phyloP scores from a whole-genome alignment of 116 monocot species.

The Cymodocea nodosa region DNA sequence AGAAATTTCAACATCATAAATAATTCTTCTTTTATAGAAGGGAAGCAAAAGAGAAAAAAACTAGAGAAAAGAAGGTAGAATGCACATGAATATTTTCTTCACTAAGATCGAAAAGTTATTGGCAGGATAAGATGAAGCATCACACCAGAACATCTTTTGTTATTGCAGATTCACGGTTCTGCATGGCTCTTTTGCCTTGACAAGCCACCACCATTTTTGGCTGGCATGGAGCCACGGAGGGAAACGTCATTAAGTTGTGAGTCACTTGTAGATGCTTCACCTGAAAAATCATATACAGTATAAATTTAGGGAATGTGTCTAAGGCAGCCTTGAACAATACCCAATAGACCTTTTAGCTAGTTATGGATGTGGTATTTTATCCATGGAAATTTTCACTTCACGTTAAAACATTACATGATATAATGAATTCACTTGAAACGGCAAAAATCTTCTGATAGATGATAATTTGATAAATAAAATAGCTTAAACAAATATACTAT shows the following conservation, averaged over 20 bases:
- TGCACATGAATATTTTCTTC: neutral
- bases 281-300: conserved; percentile 14
- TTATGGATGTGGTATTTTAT: too few relatives aligned
- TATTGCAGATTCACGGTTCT: conserved; percentile 28
- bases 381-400: too few relatives aligned
- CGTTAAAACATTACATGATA: too few relatives aligned
- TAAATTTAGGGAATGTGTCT: neutral
- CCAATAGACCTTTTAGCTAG: too few relatives aligned
- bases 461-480: too few relatives aligned
- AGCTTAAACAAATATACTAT: too few relatives aligned
- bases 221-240: conserved; percentile 36
- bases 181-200: conserved; percentile 65
- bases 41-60: neutral
- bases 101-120: neutral
- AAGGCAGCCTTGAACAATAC: too few relatives aligned
- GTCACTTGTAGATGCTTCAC: conserved; percentile 42
- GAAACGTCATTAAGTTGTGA: conserved; percentile 46
- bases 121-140: neutral
- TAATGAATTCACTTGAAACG: too few relatives aligned
- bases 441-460: too few relatives aligned
- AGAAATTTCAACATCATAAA: neutral
- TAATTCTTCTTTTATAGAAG: too few relatives aligned
- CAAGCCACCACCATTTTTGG: conserved; percentile 46
- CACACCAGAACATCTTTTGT: conserved; percentile 63
- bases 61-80: neutral